Base-by-base conservation (phyloP, 257 asterid species). In the Lantana camara region DNA sequence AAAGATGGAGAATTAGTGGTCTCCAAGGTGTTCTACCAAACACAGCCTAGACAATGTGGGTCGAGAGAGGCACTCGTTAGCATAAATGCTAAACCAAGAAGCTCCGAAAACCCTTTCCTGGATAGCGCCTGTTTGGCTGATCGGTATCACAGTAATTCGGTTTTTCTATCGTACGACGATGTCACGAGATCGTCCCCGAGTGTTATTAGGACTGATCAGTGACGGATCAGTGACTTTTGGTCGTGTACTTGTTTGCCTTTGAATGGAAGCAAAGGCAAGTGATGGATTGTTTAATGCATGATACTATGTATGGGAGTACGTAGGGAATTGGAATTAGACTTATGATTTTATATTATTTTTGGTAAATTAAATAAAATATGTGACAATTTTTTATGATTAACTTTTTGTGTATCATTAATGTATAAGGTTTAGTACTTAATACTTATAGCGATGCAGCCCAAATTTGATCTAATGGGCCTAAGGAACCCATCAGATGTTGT, bases 1-100 rank as follows among this genome's bases (percentile, higher is more conserved):
- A 87, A 78, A 45, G 95, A 89, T 63, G 97, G 97, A 40, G 95
- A 89, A 29, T 56, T 89, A 62, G 97, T 87, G 12, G 75, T 81
- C 27, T 87, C 97, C 0, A 89, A 89, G 59, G 97, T 89, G 38
- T 89, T 89, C 67, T 89, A 75, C 72, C 97, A 89, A 75, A 89
- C 94, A 27, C 97, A 89, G 60, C 97, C 97, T 1, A 60, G 97
- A 47, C 97, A 84, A 21, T 82, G 91, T 38, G 81, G 80, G 49
- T 71, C 77, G 20, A 75, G 71, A 63, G 78, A 73, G 29, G 40
- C 56, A n/a, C 15, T 70, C 17, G 53, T 30, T 4, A 19, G 9
- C 9, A 19, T 7, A 5, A 47, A 0, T 17, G 13, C 12, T 3
- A 2, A 9, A 62, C 19, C 38, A 21, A 63, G 5, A 48, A 15